Evolutionary conservation across 768 basidiomycete species (phyloP), one percentile per base, ranked within the genome.

Genomic region (Galerina marginata): DNA sequence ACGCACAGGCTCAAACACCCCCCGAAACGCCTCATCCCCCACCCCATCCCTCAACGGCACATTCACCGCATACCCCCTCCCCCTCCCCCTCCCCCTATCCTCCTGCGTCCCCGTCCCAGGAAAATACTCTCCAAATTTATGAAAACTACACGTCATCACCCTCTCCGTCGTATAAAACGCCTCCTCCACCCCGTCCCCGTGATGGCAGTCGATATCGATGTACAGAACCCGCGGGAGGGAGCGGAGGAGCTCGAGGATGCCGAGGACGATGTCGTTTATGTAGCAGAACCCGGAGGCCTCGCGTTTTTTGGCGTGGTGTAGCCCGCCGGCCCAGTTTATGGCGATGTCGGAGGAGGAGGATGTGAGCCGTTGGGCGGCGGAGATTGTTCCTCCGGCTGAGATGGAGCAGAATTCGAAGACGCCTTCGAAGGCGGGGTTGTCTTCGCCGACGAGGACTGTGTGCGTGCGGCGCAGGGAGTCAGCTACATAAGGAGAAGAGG

Each of bases 251-350:
- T 97, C 96, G 49, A 99, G 83, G 40, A 97, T 96, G 45, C 88
- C 91, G 25, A 99, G 88, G 0, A 97, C 95, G 71, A 98, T 99
- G 74, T 96, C 93, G 74, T 99, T 99, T 76, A 99, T 90, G 80
- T 99, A 99, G 81, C 97, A 99, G 77, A 99, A 99, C 12, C 97
- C 97, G 6, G 92, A 93, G 0, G 96, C 97, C 77, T 98, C 97
- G 56, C 92, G 86, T 74, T 98, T 99, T 79, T 99, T 99, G n/a
- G 97, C 97, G 74, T 99, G 97, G 75, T 99, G 97, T 3, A 99
- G 83, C 2, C 97, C 97, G 9, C 97, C 97, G 0, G 97, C 95
- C 97, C 96, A 98, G 76, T 98, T 97, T 63, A 98, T 93, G 0
- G 90, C 89, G 54, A 99, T 98, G 74, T 99, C 96, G 66, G 95